Base-by-base conservation (phyloP, 2,329 filamentous ascomycete genomes). In the Elsinoe ampelina region DNA sequence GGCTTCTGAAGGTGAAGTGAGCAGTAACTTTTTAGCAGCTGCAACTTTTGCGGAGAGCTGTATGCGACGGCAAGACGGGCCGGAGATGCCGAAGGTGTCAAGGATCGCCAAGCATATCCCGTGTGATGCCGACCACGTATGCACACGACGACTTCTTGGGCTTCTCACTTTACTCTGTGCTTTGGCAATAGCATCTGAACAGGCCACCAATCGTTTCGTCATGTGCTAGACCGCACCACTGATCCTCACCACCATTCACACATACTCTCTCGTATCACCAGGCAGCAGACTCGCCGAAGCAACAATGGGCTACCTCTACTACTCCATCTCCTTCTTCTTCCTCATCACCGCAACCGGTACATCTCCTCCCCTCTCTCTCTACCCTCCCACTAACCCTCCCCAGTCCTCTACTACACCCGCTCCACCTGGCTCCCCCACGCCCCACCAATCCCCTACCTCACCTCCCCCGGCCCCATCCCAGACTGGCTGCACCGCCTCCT, bases 321-420 rank as follows among this genome's bases (percentile, higher is more conserved):
- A 90, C 75, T 83, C 81, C 64, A 70, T 91, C 62, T 82, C 82
- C 66, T 80, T 95, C 69, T 71, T 85, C 64, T 78, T 87, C 68
- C 77, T 95, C 66, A 67, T 91, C 64, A 67, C 80, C 62, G 85
- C 84, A 59, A 93, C 89, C 57, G 74, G 84, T 87, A 77, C 59
- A 74, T 66, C 55, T 47, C 39, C 42, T 47, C 51, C 58, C 48
- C 34, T 19, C 36, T 36, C 19, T 52, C 52, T n/a, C 57, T 58
- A 50, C 55, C 58, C 48, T 54, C 22, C 45, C 39, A 3, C 58
- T 63, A 60, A 64, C 58, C 60, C 43, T 35, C 30, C 43, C 22
- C 63, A 87, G 81, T 77, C 58, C 83, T 93, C 65, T 95, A 90
- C 78, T 75, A 93, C 63, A 92, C 87, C 58, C 89, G 92, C 63